Evolutionary conservation across 169 alveolate species (phyloP).

Genomic region (Plasmodium chabaudi): DNA sequence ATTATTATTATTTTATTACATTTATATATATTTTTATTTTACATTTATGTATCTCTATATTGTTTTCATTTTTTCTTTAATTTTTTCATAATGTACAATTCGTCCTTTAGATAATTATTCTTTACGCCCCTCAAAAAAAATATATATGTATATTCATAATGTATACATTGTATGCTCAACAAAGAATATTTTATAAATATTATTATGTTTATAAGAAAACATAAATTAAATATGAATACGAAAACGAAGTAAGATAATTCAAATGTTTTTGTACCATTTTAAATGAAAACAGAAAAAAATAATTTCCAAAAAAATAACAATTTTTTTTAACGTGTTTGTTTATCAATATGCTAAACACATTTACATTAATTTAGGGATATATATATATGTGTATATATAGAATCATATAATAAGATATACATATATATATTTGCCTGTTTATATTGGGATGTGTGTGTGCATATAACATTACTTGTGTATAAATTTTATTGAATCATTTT

Average conservation of each 20-base stretch:
- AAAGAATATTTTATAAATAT: background rate
- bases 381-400: background rate
- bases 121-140: background rate
- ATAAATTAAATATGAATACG: background rate
- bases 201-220: background rate
- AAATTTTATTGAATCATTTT: background rate
- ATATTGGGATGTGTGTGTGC: background rate
- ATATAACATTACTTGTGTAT: conserved; percentile 1
- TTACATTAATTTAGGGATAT: background rate
- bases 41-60: background rate
- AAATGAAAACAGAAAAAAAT: background rate
- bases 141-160: background rate
- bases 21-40: background rate
- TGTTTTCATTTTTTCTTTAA: conserved; percentile 5
- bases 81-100: background rate
- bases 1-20: background rate
- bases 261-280: background rate
- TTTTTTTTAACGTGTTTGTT: background rate
- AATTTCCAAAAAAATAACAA: background rate
- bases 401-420: background rate
- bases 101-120: background rate
- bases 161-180: too few relatives aligned
- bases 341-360: background rate
- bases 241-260: too few relatives aligned
- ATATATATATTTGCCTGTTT: background rate